Percentiles rank a stretch among this genome's conserved stretches.
Evolutionary conservation across 2,329 filamentous ascomycete genomes (phyloP).

Genomic region (Stemphylium lycopersici): DNA sequence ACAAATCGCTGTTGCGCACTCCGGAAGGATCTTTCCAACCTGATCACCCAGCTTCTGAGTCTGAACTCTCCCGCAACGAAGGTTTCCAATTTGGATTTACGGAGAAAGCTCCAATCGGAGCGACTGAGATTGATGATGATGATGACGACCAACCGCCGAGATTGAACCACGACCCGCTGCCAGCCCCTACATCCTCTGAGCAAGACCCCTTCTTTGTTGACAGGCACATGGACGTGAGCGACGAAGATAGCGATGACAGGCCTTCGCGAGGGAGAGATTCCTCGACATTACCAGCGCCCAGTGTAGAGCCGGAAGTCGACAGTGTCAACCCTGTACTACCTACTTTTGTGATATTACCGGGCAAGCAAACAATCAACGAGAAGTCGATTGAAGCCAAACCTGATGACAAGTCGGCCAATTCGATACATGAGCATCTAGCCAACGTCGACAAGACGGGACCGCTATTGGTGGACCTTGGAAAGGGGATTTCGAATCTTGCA

Average conservation of each 20-base stretch:
- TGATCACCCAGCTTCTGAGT: neutral
- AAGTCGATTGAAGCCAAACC: slow-evolving; percentile 22
- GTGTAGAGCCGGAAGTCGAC: slow-evolving; percentile 7
- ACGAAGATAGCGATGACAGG: slow-evolving; percentile 20
- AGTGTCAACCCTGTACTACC: slow-evolving; percentile 36
- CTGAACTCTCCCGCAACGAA: neutral
- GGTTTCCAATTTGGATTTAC: neutral
- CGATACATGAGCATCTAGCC: no score
- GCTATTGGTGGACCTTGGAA: neutral
- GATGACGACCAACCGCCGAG: slow-evolving; percentile 31
- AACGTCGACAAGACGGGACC: no score
- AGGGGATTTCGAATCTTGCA: no score
- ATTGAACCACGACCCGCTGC: slow-evolving; percentile 29
- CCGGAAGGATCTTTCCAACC: slow-evolving; percentile 1
- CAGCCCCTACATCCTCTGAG: neutral
- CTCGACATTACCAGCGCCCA: slow-evolving; percentile 7
- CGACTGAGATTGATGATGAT: slow-evolving; percentile 3
- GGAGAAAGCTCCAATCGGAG: neutral
- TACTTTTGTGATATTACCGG: slow-evolving; percentile 9
- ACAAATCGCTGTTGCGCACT: neutral
- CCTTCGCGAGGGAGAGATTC: slow-evolving; percentile 4
- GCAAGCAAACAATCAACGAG: slow-evolving; percentile 15
- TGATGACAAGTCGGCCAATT: slow-evolving; percentile 7
- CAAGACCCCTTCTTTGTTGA: slow-evolving; percentile 15
- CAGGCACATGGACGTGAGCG: slow-evolving; percentile 14